Evolutionary conservation across 1,284 basidiomycete species (phyloP), one percentile per base, ranked within the genome.

Genomic region (Microbotryum violaceum): DNA sequence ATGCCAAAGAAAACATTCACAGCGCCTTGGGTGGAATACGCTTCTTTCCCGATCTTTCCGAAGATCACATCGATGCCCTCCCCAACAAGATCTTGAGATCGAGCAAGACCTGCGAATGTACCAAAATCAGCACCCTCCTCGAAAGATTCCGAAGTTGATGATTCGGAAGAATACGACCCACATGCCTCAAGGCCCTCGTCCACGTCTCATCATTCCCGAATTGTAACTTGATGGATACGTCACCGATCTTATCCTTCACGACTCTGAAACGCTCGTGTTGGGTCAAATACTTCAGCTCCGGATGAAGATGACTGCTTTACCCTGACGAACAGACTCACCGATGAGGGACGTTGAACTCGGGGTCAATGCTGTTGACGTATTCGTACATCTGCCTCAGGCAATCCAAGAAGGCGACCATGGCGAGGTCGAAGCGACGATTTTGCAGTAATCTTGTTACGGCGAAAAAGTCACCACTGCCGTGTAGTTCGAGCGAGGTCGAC

Each of bases 401-500:
- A 66, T 97, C 92, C 50, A 99, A 80, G 70, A 98, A 91, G 3
- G 90, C 91, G 6, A 94, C 89, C 86, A 98, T 94, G 2, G 88
- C 96, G 67, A 88, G 84, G 76, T 97, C 94, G 76, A 98, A 99
- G 20, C 94, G 82, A 29, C 94, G 83, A 72, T 96, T 96, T 74
- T 97, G 93, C 49, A 97, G 79, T 20, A 98, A 75, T 37, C 92
- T 83, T 0, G 88, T 87, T 63, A 94, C 61, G 67, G 92, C 87
- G 54, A 96, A 79, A 18, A 42, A 42, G 73, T 97, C 91, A 7
- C 89, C 89, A 3, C 90, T 92, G 4, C 89, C 91, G 65, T 77
- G 78, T 12, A 42, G 37, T 42, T 42, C 37, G 37, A 42, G 37
- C 37, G 37, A 56, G 52, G 29, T 49, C n/a, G 21, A 49, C 18